Conservation (phyloP, 257 asterid genomes). For the Verbena officinalis region DNA sequence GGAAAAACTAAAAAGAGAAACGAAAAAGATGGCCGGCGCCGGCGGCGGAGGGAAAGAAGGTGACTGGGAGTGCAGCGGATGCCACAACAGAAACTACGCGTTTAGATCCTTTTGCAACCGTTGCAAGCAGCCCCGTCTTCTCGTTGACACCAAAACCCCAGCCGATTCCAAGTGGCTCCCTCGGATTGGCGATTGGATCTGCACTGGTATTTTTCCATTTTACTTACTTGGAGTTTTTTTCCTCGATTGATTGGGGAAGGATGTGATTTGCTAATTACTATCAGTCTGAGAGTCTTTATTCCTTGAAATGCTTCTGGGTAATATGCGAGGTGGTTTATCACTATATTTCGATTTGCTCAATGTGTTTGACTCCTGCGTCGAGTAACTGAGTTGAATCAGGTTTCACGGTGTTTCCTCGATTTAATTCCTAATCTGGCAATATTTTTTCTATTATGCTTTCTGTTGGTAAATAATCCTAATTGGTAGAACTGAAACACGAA, state of each 20-base stretch:
- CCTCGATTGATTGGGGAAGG: background rate
- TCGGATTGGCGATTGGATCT: conserved; percentile 96
- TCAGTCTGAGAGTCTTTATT: background rate
- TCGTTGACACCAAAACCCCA: conserved; percentile 78
- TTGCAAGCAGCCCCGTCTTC: conserved; percentile 89
- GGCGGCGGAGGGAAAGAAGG: conserved; percentile 73
- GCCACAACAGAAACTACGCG: conserved; percentile 78
- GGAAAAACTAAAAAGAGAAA: conserved; percentile 2
- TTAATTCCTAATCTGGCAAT: background rate
- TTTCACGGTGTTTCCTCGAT: conserved; percentile 2
- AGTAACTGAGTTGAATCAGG: background rate
- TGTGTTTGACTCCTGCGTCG: conserved; percentile 6
- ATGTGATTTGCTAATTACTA: background rate
- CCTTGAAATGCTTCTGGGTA: no score
- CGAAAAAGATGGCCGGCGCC: conserved; percentile 37
- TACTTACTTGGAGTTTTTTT: background rate
- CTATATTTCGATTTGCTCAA: background rate
- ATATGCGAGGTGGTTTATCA: background rate
- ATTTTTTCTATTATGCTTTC: background rate
- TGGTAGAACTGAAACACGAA: background rate
- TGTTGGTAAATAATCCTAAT: background rate
- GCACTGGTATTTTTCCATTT: conserved; percentile 54
- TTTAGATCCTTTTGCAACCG: conserved; percentile 85
- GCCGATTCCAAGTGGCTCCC: conserved; percentile 93
- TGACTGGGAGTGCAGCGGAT: conserved; percentile 87